Evolutionary conservation across 306 rosid genomes (phyloP).

Genomic region (Biancaea sappan): DNA sequence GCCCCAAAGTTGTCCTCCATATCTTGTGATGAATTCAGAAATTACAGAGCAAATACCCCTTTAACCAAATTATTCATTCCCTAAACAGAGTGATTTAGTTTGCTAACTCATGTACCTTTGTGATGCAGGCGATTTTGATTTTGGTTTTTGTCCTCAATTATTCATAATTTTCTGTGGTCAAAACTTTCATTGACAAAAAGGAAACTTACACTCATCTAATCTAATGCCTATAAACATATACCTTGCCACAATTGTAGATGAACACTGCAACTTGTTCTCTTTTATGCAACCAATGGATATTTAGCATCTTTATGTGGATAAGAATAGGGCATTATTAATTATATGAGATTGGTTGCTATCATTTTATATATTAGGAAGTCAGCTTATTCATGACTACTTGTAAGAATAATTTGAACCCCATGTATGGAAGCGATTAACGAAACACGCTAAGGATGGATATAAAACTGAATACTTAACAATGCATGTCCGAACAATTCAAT

Average conservation of each 20-base stretch:
- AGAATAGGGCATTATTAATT: background rate
- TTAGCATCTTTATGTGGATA: background rate
- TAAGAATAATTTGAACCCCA: constrained; percentile 12
- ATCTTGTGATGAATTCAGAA: constrained; percentile 15
- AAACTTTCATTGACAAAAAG: constrained; percentile 21
- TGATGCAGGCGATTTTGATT: background rate
- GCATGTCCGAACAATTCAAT: background rate
- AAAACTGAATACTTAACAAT: constrained; percentile 16
- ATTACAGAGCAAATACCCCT: background rate
- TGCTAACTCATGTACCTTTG: background rate
- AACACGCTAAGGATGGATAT: background rate
- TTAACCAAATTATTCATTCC: background rate
- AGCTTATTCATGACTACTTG: constrained; percentile 1
- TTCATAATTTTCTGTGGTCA: background rate
- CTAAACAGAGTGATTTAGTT: background rate
- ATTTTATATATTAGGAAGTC: background rate
- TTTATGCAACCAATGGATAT: background rate
- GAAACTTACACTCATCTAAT: constrained; percentile 8
- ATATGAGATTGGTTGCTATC: constrained; percentile 1
- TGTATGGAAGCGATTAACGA: background rate
- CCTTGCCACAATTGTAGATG: constrained; percentile 1
- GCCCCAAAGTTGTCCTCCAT: constrained; percentile 15
- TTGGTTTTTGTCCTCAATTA: background rate
- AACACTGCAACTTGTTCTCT: background rate
- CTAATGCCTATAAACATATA: background rate